Conservation (phyloP, 2,329 filamentous ascomycete genomes). For the Knufia fluminis region DNA sequence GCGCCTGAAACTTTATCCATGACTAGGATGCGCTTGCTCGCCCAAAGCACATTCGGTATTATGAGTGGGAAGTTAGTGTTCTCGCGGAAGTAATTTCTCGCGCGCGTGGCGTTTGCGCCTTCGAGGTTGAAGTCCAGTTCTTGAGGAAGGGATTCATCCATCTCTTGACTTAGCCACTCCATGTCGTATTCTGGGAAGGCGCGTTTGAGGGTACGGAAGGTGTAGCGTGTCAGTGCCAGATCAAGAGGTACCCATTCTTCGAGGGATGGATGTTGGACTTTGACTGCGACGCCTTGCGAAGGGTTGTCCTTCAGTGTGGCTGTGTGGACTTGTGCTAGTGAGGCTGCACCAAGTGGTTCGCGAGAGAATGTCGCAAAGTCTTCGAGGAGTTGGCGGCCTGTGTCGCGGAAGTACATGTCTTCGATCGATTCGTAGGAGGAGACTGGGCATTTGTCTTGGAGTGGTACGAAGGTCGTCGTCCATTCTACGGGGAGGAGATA, state of each 20-base stretch:
- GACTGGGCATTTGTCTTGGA: slow-evolving; percentile 92
- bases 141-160: slow-evolving; percentile 81
- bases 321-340: slow-evolving; percentile 86
- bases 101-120: slow-evolving; percentile 70
- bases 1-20: slow-evolving; percentile 88
- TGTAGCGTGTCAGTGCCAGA: slow-evolving; percentile 74
- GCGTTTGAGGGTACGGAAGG: slow-evolving; percentile 77
- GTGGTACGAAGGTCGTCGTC: slow-evolving; percentile 89
- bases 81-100: slow-evolving; percentile 69
- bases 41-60: slow-evolving; percentile 84
- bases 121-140: slow-evolving; percentile 86
- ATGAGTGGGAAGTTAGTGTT: slow-evolving; percentile 70
- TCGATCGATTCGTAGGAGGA: slow-evolving; percentile 81
- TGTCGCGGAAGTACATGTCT: slow-evolving; percentile 77
- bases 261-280: slow-evolving; percentile 85
- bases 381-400: slow-evolving; percentile 65
- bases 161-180: slow-evolving; percentile 88
- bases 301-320: slow-evolving; percentile 66
- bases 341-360: slow-evolving; percentile 81
- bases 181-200: slow-evolving; percentile 98
- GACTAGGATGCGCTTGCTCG: slow-evolving; percentile 77
- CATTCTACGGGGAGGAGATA: slow-evolving; percentile 86
- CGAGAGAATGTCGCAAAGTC: slow-evolving; percentile 78
- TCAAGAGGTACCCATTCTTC: slow-evolving; percentile 87
- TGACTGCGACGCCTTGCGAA: slow-evolving; percentile 83